Percentiles rank a stretch among this genome's conserved stretches.
Conservation (phyloP, 495 filamentous ascomycete species). For the Glarea lozoyensis region DNA sequence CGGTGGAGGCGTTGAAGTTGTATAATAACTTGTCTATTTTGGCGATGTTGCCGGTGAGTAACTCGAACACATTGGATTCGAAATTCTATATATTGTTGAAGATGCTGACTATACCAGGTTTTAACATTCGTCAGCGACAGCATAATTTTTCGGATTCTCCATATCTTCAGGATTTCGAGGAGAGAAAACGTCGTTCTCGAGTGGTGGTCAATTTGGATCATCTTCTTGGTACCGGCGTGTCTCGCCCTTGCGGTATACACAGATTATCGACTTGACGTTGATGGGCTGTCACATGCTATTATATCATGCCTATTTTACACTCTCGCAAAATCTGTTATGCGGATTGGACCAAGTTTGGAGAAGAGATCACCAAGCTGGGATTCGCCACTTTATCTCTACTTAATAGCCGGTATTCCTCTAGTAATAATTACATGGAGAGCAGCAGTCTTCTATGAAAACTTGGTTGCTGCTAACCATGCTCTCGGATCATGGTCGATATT, state of each 20-base stretch:
- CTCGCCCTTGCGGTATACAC: not conserved
- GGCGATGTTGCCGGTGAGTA: slow-evolving; percentile 14
- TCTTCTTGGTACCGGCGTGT: slow-evolving; percentile 2
- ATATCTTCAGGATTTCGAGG: not conserved
- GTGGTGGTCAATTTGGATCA: not conserved
- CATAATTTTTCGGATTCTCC: slow-evolving; percentile 8
- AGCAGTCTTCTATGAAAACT: slow-evolving; percentile 11
- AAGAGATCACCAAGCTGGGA: slow-evolving; percentile 10
- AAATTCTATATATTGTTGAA: not conserved
- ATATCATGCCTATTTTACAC: slow-evolving; percentile 4
- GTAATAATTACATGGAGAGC: slow-evolving; percentile 10
- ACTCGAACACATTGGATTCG: not conserved
- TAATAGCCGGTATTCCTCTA: slow-evolving; percentile 10
- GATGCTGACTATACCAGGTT: slow-evolving; percentile 8
- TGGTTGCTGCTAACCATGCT: slow-evolving; percentile 2
- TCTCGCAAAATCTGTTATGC: slow-evolving; percentile 10
- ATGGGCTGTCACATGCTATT: slow-evolving; percentile 4
- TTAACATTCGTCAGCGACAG: slow-evolving; percentile 17
- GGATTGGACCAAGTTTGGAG: slow-evolving; percentile 13
- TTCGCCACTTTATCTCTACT: slow-evolving; percentile 9
- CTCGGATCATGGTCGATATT: slow-evolving; percentile 7
- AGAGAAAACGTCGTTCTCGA: not conserved
- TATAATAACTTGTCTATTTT: slow-evolving; percentile 12
- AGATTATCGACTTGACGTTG: slow-evolving; percentile 12
- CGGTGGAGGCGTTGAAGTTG: slow-evolving; percentile 8